phyloP scores from a whole-genome alignment of 208 protist species.

The Trypanosoma caninum region DNA sequence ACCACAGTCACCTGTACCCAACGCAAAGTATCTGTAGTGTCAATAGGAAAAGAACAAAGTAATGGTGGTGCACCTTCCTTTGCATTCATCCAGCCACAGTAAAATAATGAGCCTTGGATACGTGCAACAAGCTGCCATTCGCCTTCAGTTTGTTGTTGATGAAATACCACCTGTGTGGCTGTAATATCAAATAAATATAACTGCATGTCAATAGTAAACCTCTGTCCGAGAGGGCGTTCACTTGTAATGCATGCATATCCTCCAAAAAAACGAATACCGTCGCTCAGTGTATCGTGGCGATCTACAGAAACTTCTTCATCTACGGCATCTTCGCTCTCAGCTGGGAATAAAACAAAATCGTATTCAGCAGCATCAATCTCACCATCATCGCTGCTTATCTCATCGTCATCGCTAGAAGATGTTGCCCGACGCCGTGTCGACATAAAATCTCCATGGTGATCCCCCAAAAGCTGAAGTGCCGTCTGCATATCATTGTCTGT shows the following conservation, averaged over 20 bases:
- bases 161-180: constrained; percentile 68
- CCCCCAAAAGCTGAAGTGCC: constrained; percentile 27
- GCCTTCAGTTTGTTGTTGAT: constrained; percentile 30
- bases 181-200: constrained; percentile 45
- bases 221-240: constrained; percentile 32
- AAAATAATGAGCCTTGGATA: constrained; percentile 33
- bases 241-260: constrained; percentile 59
- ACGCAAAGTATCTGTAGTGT: constrained; percentile 25
- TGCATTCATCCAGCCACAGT: constrained; percentile 56
- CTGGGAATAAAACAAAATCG: constrained; percentile 22
- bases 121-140: constrained; percentile 46
- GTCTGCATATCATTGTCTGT: constrained; percentile 26
- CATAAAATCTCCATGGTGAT: constrained; percentile 36
- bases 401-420: constrained; percentile 27
- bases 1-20: constrained; percentile 81
- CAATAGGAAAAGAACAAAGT: constrained; percentile 35
- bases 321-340: constrained; percentile 40
- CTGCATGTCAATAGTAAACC: constrained; percentile 72
- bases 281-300: constrained; percentile 24
- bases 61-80: constrained; percentile 21
- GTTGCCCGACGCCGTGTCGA: constrained; percentile 18
- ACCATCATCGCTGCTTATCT: constrained; percentile 28
- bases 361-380: constrained; percentile 36
- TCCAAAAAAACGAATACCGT: constrained; percentile 67
- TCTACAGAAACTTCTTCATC: constrained; percentile 29